phyloP scores from a whole-genome alignment of 441 rosid species.

The Syzygium syzygioides region DNA sequence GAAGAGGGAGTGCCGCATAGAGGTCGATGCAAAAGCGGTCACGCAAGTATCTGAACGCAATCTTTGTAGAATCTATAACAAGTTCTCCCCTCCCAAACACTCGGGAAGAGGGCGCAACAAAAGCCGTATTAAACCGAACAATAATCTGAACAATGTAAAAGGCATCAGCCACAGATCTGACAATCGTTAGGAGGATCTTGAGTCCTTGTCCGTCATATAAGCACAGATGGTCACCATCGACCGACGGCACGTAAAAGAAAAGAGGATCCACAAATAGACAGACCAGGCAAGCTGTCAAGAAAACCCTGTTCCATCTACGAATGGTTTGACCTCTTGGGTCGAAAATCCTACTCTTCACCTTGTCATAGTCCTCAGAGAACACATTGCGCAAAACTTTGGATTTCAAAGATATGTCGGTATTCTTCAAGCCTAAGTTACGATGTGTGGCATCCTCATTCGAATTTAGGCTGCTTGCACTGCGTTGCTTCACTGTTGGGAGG shows the following conservation, averaged over 20 bases:
- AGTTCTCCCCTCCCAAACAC: slow-evolving; percentile 94
- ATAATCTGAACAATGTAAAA: slow-evolving; percentile 70
- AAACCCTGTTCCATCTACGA: slow-evolving; percentile 68
- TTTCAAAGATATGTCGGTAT: slow-evolving; percentile 35
- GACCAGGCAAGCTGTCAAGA: slow-evolving; percentile 61
- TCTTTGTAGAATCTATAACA: slow-evolving; percentile 63
- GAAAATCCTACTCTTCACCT: slow-evolving; percentile 51
- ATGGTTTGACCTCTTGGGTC: slow-evolving; percentile 68
- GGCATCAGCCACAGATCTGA: slow-evolving; percentile 64
- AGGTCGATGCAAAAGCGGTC: slow-evolving; percentile 66
- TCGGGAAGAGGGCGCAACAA: slow-evolving; percentile 83
- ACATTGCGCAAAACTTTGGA: slow-evolving; percentile 64
- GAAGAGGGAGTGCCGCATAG: slow-evolving; percentile 81
- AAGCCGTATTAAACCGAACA: slow-evolving; percentile 69
- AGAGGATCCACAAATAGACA: slow-evolving; percentile 83
- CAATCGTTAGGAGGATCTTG: slow-evolving; percentile 47
- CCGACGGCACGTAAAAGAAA: slow-evolving; percentile 55
- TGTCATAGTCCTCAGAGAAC: slow-evolving; percentile 73
- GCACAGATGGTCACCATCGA: slow-evolving; percentile 43
- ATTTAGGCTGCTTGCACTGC: background rate
- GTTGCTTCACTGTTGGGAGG: background rate
- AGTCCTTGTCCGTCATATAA: slow-evolving; percentile 47
- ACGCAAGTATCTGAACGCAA: slow-evolving; percentile 52
- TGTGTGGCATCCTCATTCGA: background rate
- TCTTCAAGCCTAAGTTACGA: background rate